Conservation (phyloP, 192 early-diverging fungal genomes). For the Linnemannia hyalina region DNA sequence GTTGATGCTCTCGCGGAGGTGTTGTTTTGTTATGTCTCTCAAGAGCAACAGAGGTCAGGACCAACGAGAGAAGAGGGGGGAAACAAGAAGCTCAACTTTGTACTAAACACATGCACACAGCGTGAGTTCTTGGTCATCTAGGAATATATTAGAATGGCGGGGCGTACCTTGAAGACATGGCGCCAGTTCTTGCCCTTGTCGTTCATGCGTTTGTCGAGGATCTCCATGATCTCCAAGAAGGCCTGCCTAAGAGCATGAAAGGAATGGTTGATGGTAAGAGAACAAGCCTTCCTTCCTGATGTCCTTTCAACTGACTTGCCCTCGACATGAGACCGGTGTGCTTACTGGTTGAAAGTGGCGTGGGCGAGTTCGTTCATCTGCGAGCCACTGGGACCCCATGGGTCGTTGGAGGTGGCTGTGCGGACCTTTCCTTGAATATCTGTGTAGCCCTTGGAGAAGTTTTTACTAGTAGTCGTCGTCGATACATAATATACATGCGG, state of each 20-base stretch:
- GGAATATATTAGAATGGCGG: not conserved
- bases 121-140: not conserved
- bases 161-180: slow-evolving; percentile 94
- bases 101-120: not conserved
- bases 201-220: slow-evolving; percentile 96
- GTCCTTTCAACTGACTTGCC: not conserved
- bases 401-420: slow-evolving; percentile 81
- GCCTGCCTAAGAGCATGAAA: slow-evolving; percentile 67
- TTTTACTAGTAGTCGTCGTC: slow-evolving; percentile 69
- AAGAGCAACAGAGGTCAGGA: slow-evolving; percentile 2
- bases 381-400: slow-evolving; percentile 75
- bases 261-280: not conserved
- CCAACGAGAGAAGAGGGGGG: not conserved
- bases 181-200: slow-evolving; percentile 98
- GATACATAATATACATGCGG: not conserved
- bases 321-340: not conserved
- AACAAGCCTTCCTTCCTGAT: not conserved
- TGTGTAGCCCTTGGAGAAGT: slow-evolving; percentile 90
- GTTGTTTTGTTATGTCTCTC: not conserved
- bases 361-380: slow-evolving; percentile 91
- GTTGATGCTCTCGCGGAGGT: slow-evolving; percentile 60
- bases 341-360: slow-evolving; percentile 87
- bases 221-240: slow-evolving; percentile 96
- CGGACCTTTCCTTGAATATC: slow-evolving; percentile 93
- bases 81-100: not conserved